These are phyloP conservation scores for Paxillus ammoniavirescens DNA, from an alignment of 768 basidiomycete genomes.

Conservation along the genomic window DNA sequence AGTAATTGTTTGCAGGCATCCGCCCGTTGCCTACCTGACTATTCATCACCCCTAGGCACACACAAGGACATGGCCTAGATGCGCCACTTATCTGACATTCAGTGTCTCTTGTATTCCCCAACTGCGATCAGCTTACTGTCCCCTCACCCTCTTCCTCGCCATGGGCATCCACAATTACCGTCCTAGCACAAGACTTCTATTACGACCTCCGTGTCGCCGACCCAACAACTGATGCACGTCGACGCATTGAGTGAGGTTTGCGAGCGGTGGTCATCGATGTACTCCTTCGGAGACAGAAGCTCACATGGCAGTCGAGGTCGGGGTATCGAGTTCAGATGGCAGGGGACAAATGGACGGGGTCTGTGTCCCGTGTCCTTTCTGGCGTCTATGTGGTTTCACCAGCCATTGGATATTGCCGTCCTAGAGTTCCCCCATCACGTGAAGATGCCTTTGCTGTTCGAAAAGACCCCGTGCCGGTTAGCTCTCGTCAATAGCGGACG, in stretches of 20 bases:
- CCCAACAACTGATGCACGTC: slow-evolving; percentile 31
- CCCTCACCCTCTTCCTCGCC: slow-evolving; percentile 41
- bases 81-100: slow-evolving; percentile 61
- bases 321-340: slow-evolving; percentile 74
- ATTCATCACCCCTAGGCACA: not conserved
- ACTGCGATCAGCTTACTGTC: slow-evolving; percentile 57
- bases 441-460: no score
- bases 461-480: no score
- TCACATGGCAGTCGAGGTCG: slow-evolving; percentile 60
- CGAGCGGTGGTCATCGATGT: slow-evolving; percentile 57
- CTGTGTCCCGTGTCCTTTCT: slow-evolving; percentile 19
- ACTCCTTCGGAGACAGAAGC: slow-evolving; percentile 45
- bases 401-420: no score
- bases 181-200: slow-evolving; percentile 76
- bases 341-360: slow-evolving; percentile 86
- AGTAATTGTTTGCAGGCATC: slow-evolving; percentile 64
- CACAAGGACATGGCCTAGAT: slow-evolving; percentile 62
- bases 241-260: slow-evolving; percentile 45
- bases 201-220: slow-evolving; percentile 70
- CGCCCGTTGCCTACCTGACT: not conserved
- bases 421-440: no score
- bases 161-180: slow-evolving; percentile 52
- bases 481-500: no score
- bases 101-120: slow-evolving; percentile 77
- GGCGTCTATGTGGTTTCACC: no score